Conservation (phyloP, 2,329 filamentous ascomycete genomes). For the Botrytis medusae region DNA sequence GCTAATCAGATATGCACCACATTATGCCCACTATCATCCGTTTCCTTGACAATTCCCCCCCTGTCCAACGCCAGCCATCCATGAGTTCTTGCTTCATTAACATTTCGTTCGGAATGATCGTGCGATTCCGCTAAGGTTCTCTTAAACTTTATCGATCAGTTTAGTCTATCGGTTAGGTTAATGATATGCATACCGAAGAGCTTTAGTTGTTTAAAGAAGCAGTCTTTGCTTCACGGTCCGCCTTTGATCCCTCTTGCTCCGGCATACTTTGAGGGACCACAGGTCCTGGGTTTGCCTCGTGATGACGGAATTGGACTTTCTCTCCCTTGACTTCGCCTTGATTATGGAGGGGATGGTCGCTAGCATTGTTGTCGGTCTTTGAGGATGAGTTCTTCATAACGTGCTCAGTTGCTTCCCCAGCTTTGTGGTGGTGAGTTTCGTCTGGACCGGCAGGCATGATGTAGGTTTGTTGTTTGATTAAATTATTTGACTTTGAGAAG, state of each 20-base stretch:
- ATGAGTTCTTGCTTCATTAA: slow-evolving; percentile 5
- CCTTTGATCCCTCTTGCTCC: slow-evolving; percentile 61
- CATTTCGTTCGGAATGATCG: background rate
- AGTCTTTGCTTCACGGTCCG: slow-evolving; percentile 57
- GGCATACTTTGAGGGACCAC: slow-evolving; percentile 55
- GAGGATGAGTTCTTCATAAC: slow-evolving; percentile 42
- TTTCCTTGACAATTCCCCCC: background rate
- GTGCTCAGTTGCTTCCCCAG: slow-evolving; percentile 39
- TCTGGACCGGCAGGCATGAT: slow-evolving; percentile 43
- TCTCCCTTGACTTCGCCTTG: slow-evolving; percentile 46
- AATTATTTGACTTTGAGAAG: slow-evolving; percentile 6
- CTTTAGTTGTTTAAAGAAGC: slow-evolving; percentile 27
- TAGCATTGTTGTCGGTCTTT: slow-evolving; percentile 42
- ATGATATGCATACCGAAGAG: slow-evolving; percentile 29
- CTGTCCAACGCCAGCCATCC: slow-evolving; percentile 16
- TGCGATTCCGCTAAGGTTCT: background rate
- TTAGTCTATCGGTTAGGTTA: background rate
- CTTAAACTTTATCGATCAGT: slow-evolving; percentile 10
- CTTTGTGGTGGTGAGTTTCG: slow-evolving; percentile 42
- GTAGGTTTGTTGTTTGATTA: slow-evolving; percentile 22
- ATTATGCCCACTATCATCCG: background rate
- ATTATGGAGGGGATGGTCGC: slow-evolving; percentile 41
- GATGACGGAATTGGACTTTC: slow-evolving; percentile 50
- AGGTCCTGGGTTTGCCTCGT: slow-evolving; percentile 58
- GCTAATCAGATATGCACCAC: slow-evolving; percentile 6